Evolutionary conservation across 179 eudicot species (phyloP).

Genomic region (Sideroxylon spinosum): DNA sequence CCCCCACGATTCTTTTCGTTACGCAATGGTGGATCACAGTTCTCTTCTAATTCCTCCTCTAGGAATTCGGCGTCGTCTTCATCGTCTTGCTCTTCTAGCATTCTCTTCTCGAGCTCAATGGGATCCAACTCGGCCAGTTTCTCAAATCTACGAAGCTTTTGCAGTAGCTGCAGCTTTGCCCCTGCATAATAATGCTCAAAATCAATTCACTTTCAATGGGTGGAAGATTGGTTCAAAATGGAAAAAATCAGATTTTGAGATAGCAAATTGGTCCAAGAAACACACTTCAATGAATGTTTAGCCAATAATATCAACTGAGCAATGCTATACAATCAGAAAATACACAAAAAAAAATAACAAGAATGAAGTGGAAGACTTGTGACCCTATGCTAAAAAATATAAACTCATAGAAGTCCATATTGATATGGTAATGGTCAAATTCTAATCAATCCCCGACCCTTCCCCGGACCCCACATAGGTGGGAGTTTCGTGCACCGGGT

Average conservation of each 20-base stretch:
- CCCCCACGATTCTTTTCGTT: constrained; percentile 21
- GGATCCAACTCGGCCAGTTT: constrained; percentile 75
- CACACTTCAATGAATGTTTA: not conserved
- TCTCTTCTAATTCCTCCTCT: constrained; percentile 15
- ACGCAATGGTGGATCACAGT: not conserved
- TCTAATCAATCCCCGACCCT: no score
- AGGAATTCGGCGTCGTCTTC: constrained; percentile 16
- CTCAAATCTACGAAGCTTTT: constrained; percentile 76
- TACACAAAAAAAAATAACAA: no score
- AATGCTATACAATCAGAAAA: no score
- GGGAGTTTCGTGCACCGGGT: no score
- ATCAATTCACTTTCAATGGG: no score
- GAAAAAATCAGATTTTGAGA: no score
- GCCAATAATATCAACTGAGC: not conserved
- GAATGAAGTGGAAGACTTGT: no score
- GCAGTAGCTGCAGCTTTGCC: constrained; percentile 58
- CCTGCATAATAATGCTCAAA: constrained; percentile 31
- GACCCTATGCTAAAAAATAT: no score
- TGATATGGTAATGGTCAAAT: no score
- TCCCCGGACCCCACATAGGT: no score
- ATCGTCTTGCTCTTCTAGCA: constrained; percentile 42
- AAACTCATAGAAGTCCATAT: no score
- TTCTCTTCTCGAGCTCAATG: constrained; percentile 58
- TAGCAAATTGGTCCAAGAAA: not conserved
- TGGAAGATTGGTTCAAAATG: not conserved